These are phyloP conservation scores for Coprinopsis sp. DNA, from an alignment of 768 basidiomycete genomes.

Conservation along the genomic window DNA sequence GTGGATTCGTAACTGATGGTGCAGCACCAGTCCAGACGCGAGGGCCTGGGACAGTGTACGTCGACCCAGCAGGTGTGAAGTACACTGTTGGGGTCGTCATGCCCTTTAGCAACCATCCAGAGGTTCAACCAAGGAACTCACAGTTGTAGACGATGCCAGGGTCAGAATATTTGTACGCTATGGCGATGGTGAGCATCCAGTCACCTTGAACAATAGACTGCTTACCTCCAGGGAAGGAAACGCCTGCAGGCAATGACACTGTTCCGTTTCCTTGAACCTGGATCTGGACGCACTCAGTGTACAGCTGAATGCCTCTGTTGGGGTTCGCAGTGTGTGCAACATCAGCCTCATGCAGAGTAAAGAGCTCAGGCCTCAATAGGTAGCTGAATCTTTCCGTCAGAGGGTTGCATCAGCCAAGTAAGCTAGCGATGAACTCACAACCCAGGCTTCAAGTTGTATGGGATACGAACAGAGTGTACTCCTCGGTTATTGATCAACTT, in stretches of 20 bases:
- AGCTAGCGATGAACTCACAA: constrained; percentile 2
- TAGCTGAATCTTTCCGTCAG: constrained; percentile 4
- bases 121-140: neutral
- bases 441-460: constrained; percentile 7
- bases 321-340: constrained; percentile 24
- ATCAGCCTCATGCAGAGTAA: constrained; percentile 31
- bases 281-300: constrained; percentile 47
- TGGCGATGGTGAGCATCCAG: neutral
- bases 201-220: neutral
- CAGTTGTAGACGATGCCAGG: constrained; percentile 12
- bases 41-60: constrained; percentile 7
- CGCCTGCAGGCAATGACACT: constrained; percentile 29
- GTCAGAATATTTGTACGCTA: constrained; percentile 10
- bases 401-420: neutral
- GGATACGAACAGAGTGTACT: constrained; percentile 27
- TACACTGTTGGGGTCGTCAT: constrained; percentile 1
- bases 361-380: constrained; percentile 28
- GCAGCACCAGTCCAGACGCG: constrained; percentile 10
- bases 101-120: neutral
- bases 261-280: constrained; percentile 13
- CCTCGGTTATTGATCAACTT: constrained; percentile 26
- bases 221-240: constrained; percentile 24
- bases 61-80: neutral
- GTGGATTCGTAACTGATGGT: constrained; percentile 8
- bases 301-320: constrained; percentile 44